A percentile compares a stretch with the other conserved stretches of the same genome.
These are phyloP conservation scores for Apophysomyces elegans DNA, from an alignment of 371 early-diverging fungal genomes.

Conservation along the genomic window DNA sequence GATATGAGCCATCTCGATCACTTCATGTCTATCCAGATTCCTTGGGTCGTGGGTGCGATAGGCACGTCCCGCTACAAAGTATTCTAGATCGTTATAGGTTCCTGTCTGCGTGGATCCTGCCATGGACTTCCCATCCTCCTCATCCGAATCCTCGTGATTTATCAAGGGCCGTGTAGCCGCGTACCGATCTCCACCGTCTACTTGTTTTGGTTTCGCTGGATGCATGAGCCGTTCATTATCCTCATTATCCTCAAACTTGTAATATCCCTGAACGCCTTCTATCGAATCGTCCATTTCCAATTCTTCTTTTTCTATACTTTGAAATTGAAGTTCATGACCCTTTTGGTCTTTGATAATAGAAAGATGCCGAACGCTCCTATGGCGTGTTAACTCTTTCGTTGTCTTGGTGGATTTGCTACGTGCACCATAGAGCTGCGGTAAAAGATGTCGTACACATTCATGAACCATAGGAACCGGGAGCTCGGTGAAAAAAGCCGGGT, in stretches of 20 bases:
- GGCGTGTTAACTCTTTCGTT: constrained; percentile 31
- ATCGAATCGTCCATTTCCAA: constrained; percentile 44
- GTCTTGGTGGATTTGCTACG: constrained; percentile 14
- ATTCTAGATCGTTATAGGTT: constrained; percentile 22
- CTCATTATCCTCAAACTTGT: constrained; percentile 40
- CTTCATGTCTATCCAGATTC: constrained; percentile 16
- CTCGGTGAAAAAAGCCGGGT: constrained; percentile 58
- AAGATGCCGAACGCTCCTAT: constrained; percentile 38
- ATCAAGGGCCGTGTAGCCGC: constrained; percentile 21
- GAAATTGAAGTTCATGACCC: constrained; percentile 38
- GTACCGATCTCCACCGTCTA: constrained; percentile 7
- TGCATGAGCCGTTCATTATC: neutral
- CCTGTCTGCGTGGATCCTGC: constrained; percentile 11
- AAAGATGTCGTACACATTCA: constrained; percentile 55
- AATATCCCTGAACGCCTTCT: constrained; percentile 40
- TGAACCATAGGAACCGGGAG: constrained; percentile 64
- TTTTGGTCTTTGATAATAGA: constrained; percentile 25
- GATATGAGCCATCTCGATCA: constrained; percentile 30
- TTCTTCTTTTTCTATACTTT: constrained; percentile 34
- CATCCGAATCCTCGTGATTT: neutral
- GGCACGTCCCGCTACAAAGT: constrained; percentile 28
- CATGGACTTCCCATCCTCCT: neutral
- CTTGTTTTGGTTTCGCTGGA: neutral
- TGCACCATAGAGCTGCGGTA: constrained; percentile 51
- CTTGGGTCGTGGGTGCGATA: constrained; percentile 26